Percentiles rank a stretch among this genome's conserved stretches.
phyloP scores from a whole-genome alignment of 2,329 filamentous ascomycete genomes.

The Botrytis deweyae region DNA sequence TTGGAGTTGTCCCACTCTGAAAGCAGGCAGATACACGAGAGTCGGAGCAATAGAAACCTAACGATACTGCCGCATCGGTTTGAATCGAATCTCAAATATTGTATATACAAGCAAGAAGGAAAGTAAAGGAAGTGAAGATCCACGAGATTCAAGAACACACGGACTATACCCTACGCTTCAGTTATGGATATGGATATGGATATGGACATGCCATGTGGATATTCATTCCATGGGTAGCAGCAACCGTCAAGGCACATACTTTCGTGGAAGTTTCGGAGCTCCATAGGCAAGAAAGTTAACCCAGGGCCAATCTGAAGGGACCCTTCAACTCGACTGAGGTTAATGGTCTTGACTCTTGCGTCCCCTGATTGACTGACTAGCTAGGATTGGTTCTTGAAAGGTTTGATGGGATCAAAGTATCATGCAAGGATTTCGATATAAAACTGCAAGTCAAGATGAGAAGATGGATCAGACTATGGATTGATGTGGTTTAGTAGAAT shows the following conservation, averaged over 20 bases:
- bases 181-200: slow-evolving; percentile 4
- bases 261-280: background rate
- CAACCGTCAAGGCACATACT: slow-evolving; percentile 11
- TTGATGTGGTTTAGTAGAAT: background rate
- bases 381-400: background rate
- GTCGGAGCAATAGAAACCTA: slow-evolving; percentile 12
- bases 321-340: background rate
- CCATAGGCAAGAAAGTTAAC: background rate
- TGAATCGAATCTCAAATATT: background rate
- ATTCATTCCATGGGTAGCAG: slow-evolving; percentile 1
- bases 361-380: background rate
- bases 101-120: slow-evolving; percentile 14
- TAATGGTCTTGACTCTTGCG: background rate
- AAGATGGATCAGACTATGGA: background rate
- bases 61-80: slow-evolving; percentile 3
- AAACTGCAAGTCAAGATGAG: background rate
- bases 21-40: slow-evolving; percentile 11
- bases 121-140: slow-evolving; percentile 8
- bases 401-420: slow-evolving; percentile 7
- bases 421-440: slow-evolving; percentile 10
- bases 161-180: slow-evolving; percentile 4
- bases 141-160: slow-evolving; percentile 22
- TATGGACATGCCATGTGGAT: slow-evolving; percentile 3
- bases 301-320: slow-evolving; percentile 6
- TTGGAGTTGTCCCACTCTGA: slow-evolving; percentile 21